These are phyloP conservation scores for Colletotrichum orchidophilum DNA, from an alignment of 2,329 filamentous ascomycete species.

Conservation along the genomic window DNA sequence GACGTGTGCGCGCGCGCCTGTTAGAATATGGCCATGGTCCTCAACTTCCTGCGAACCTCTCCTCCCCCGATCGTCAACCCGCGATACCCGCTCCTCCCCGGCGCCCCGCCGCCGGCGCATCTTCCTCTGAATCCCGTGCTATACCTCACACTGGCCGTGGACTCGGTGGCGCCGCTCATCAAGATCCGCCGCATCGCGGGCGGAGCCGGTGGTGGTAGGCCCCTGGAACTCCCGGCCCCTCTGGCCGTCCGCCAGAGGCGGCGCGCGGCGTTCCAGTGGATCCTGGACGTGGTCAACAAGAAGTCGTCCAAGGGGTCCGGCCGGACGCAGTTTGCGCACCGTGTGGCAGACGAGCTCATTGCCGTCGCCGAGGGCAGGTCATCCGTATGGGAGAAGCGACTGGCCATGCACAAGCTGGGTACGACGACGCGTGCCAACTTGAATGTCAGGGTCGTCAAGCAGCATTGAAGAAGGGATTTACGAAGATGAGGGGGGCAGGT, in stretches of 20 bases:
- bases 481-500: not conserved
- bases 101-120: conserved; percentile 78
- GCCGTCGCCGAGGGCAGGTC: conserved; percentile 89
- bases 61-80: conserved; percentile 81
- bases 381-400: conserved; percentile 83
- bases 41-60: conserved; percentile 85
- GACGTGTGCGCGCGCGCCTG: conserved; percentile 7
- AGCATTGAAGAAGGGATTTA: conserved; percentile 42
- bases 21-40: conserved; percentile 85
- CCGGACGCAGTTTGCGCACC: conserved; percentile 75
- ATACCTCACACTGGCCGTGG: conserved; percentile 90
- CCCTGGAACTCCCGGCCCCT: conserved; percentile 84
- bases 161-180: conserved; percentile 90
- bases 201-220: conserved; percentile 84
- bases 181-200: conserved; percentile 80
- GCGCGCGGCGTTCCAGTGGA: conserved; percentile 86
- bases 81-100: conserved; percentile 76
- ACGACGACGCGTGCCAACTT: conserved; percentile 82
- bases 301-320: conserved; percentile 78
- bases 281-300: conserved; percentile 84
- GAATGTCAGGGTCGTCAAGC: conserved; percentile 48
- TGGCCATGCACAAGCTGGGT: conserved; percentile 80
- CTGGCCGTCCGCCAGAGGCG: conserved; percentile 79
- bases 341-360: conserved; percentile 87
- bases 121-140: conserved; percentile 89